Base-by-base conservation (phyloP, 352 stramenopile species). In the Globisporangium canariense region DNA sequence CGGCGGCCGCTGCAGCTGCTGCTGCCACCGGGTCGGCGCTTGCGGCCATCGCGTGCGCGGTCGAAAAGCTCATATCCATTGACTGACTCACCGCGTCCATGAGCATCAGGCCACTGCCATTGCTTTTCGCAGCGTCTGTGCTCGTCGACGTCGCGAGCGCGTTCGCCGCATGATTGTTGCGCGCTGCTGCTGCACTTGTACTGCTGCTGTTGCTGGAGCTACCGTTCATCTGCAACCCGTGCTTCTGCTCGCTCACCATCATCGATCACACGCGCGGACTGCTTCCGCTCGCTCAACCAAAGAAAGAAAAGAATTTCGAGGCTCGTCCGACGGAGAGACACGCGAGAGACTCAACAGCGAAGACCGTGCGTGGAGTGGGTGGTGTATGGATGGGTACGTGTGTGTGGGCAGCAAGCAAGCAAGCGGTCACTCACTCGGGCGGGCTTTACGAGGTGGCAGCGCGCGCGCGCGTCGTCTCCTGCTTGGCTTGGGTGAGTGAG, bases 231-330 rank as follows among this genome's bases (percentile, higher is more conserved):
- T 54, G 52, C 47, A 61, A 58, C 43, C 28, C 61, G 47, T 59
- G 70, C 57, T 67, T 72, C 40, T 71, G 67, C 58, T 79, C 73
- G 58, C 73, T 79, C 64, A 75, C 70, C 73, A 79, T 79, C 73
- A 79, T 79, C 38, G 46, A 28, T 28, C 25, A 28, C 53, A 58
- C 51, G 50, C 49, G 34, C 22, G 56, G 34, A 46, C 36, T 38
- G 46, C 32, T 46, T 40, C 20, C 25, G 25, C 25, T 28, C 25
- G 13, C 51, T 38, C 9, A 18, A 25, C 18, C 30, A 20, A 54
- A 54, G 41, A 34, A 52, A 57, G n/a, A 13, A 30, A 46, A 32
- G 18, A n/a, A 46, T 8, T 3, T 11, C 4, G 18, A 59, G 20
- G 30, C 53, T 46, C 30, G 53, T 30, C 18, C 5, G 34, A 22